These are phyloP conservation scores for Aspergillus olivimuriae DNA, from an alignment of 495 filamentous ascomycete species.

Conservation along the genomic window DNA sequence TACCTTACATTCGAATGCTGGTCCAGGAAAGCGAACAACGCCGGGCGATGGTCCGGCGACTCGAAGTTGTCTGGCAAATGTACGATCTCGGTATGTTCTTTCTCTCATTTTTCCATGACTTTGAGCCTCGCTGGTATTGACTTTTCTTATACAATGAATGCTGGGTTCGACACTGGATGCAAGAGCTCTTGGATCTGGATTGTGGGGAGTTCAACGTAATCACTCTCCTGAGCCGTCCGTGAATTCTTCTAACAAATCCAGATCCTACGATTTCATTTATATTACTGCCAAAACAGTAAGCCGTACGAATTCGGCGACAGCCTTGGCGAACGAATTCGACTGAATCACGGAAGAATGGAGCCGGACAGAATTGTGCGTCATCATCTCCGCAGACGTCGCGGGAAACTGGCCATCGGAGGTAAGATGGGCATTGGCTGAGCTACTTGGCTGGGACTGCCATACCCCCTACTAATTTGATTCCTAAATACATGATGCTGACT, in stretches of 20 bases:
- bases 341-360: neutral
- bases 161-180: slow-evolving; percentile 3
- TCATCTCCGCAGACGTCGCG: neutral
- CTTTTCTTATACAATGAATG: slow-evolving; percentile 1
- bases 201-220: slow-evolving; percentile 3
- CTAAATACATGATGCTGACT: no score
- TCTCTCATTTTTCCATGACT: neutral
- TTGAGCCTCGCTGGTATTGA: neutral
- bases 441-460: no score
- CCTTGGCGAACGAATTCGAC: neutral
- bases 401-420: neutral
- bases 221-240: neutral
- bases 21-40: slow-evolving; percentile 3
- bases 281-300: slow-evolving; percentile 1
- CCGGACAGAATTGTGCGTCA: neutral
- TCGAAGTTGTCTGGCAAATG: slow-evolving; percentile 6
- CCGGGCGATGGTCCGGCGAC: slow-evolving; percentile 1
- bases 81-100: slow-evolving; percentile 3
- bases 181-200: slow-evolving; percentile 1
- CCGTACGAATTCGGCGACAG: neutral
- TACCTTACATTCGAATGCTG: neutral
- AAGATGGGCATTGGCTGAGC: neutral
- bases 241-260: neutral
- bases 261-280: slow-evolving; percentile 4
- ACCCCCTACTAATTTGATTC: no score